Base-by-base conservation (phyloP, 2,329 filamentous ascomycete genomes). In the Xylariaceae sp. region DNA sequence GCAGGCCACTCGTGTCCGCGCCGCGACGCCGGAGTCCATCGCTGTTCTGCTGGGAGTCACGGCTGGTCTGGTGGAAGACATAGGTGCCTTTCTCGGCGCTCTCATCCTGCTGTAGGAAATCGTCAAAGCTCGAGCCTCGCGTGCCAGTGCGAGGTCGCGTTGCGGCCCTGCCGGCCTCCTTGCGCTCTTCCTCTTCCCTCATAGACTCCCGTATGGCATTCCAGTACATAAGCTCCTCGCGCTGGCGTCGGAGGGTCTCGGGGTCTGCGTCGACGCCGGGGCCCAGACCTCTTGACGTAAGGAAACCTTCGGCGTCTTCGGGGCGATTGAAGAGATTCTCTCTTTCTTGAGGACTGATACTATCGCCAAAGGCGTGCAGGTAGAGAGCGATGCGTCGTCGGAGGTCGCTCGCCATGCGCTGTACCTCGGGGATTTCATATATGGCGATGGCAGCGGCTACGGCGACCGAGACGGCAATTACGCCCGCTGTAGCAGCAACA, bases 161-260 rank as follows among this genome's bases (percentile, higher is more conserved):
- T 12, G 12, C 54, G 27, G 47, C 49, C 41, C 63, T 65, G 41
- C 58, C 57, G 12, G 62, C 42, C 21, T 61, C 57, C 11, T 48
- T 48, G 22, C 50, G 48, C 42, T 68, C 61, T 42, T 63, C 64
- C n/a, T n/a, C n/a, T 44, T 70, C 66, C 56, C 71, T 60, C 60
- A 76, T 75, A 59, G 75, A 68, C 40, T 80, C 60, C 41, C 68
- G 74, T 23, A 80, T 52, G 3, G 75, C 70, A 57, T 85, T 85
- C 81, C 81, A 85, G 55, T 82, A 83, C 64, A 83, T 68, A 48
- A 85, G 60, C 63, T 85, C 81, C 56, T 84, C 80, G 29, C 80
- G 73, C 60, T 85, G 81, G 47, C 78, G 70, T 53, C 76, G 74
- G 42, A 76, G 73, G 19, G 73, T 77, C 53, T 80, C 81, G 41